Base-by-base conservation (phyloP, 1,284 basidiomycete genomes). In the Cutaneotrichosporon cutaneum region DNA sequence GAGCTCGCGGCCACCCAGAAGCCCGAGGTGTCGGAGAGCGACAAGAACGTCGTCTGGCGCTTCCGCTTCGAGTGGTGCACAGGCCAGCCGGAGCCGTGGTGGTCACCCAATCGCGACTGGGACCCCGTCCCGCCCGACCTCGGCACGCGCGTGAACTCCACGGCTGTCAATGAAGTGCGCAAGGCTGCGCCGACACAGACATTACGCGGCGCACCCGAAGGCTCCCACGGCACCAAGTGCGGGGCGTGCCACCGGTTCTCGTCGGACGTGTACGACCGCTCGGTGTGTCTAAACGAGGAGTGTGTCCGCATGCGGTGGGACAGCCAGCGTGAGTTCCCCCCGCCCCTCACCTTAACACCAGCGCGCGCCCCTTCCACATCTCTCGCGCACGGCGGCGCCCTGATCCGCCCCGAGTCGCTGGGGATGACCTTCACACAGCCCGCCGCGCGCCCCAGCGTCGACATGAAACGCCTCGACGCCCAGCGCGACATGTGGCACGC, bases 61-160 rank as follows among this genome's bases (percentile, higher is more conserved):
- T 78, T 77, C 60, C 67, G 73, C 18, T 75, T 78, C 60, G 72
- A 78, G 51, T 79, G 72, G 72, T 76, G 75, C 59, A 53, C 57
- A 1, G 66, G 53, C 0, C 71, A 75, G 44, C 47, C 61, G 16
- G 30, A 53, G 6, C 74, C 75, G 5, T 79, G 77, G 77, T 79
- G 75, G 75, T 54, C 63, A 4, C 22, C 61, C 0, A 33, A 54
- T 10, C 35, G 51, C 32, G 60, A 52, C 16, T 9, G 5, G 39
- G 11, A 51, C 56, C 14, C 44, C 48, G 26, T 13, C 7, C 10
- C 3, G 8, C 48, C 48, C 4, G 44, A 32, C 27, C 26, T 30
- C 27, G 14, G 7, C 59, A 54, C 48, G 32, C 18, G 14, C n/a
- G 11, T 54, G 9, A 7, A 21, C 10, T 4, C 21, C 21, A 27